Conservation (phyloP, 2,329 filamentous ascomycete genomes). For the Orbilia oligospora region DNA sequence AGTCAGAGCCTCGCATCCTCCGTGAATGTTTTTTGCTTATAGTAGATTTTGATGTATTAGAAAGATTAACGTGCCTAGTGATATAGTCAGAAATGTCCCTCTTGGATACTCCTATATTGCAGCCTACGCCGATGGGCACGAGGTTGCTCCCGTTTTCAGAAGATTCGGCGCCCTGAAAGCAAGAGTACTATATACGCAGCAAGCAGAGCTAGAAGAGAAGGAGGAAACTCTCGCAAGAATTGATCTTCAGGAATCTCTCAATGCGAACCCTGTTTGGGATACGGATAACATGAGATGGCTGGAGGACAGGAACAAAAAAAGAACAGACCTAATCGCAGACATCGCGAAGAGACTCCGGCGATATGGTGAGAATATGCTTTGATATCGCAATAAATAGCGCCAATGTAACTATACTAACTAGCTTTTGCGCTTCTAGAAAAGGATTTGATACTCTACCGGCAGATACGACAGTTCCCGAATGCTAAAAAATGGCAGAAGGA, state of each 20-base stretch:
- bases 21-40: neutral
- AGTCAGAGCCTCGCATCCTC: too few relatives aligned
- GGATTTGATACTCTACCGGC: constrained; percentile 41
- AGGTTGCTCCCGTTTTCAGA: constrained; percentile 36
- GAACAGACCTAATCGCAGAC: constrained; percentile 21
- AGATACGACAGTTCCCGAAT: constrained; percentile 25
- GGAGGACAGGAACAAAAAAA: constrained; percentile 8
- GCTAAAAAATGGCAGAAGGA: constrained; percentile 35
- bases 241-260: neutral
- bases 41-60: neutral
- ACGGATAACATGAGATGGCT: constrained; percentile 37
- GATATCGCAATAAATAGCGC: neutral
- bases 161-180: constrained; percentile 42
- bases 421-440: constrained; percentile 5
- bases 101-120: constrained; percentile 45
- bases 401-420: neutral
- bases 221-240: constrained; percentile 31
- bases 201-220: constrained; percentile 34
- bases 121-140: constrained; percentile 32
- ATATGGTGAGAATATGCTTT: constrained; percentile 20
- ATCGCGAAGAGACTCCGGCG: constrained; percentile 8
- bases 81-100: constrained; percentile 30
- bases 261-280: neutral
- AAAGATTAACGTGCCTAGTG: neutral
- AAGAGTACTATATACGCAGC: constrained; percentile 33